Percentiles rank a stretch among this genome's conserved stretches.
These are phyloP conservation scores for Aspergillus indologenus DNA, from an alignment of 495 filamentous ascomycete genomes.

Conservation along the genomic window DNA sequence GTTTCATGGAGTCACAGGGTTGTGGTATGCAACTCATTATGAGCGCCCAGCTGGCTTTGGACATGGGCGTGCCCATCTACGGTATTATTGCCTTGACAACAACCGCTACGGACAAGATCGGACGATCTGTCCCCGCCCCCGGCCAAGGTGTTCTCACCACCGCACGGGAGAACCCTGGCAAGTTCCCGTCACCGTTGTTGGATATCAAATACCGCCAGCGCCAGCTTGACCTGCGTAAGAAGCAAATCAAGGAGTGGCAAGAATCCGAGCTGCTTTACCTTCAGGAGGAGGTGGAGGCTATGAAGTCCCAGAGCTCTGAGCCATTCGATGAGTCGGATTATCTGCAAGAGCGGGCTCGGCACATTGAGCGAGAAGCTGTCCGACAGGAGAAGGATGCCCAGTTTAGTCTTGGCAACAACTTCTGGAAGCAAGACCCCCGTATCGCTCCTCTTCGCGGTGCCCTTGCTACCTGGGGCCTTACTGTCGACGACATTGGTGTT, in stretches of 20 bases:
- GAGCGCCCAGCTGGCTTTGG: conserved; percentile 90
- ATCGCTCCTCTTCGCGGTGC: conserved; percentile 95
- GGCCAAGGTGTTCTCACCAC: conserved; percentile 98
- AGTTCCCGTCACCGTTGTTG: conserved; percentile 89
- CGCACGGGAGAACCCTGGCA: conserved; percentile 83
- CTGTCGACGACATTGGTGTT: conserved; percentile 90
- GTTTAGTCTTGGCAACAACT: conserved; percentile 89
- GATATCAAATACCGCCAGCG: conserved; percentile 96
- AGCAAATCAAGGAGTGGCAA: conserved; percentile 92
- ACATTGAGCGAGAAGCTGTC: conserved; percentile 84
- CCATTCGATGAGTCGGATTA: conserved; percentile 79
- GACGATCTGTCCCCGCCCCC: conserved; percentile 92
- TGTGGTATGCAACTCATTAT: conserved; percentile 98
- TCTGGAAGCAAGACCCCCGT: conserved; percentile 92
- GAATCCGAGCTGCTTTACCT: conserved; percentile 91
- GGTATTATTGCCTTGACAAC: conserved; percentile 91
- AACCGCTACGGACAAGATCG: conserved; percentile 99
- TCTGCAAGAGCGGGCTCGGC: conserved; percentile 74
- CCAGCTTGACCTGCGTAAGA: conserved; percentile 87
- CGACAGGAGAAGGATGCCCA: conserved; percentile 90
- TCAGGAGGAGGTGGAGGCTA: conserved; percentile 84
- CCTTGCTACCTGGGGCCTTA: conserved; percentile 95
- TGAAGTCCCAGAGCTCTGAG: conserved; percentile 70
- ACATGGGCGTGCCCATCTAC: conserved; percentile 98
- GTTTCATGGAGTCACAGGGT: conserved; percentile 99